phyloP scores from a whole-genome alignment of 192 early-diverging fungal genomes.

The Gigaspora rosea region DNA sequence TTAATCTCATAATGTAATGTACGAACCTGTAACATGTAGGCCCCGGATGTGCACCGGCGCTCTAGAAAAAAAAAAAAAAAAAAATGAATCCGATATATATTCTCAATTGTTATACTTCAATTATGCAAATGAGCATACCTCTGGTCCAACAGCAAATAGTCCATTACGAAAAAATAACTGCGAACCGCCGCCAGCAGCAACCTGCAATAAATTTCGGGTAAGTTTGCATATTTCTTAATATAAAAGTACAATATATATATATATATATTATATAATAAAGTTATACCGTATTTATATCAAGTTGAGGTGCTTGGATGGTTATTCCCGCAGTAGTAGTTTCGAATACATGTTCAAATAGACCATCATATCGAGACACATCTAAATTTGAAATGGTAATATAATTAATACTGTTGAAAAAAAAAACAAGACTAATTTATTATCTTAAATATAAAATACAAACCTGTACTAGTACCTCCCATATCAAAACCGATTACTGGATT shows the following conservation, averaged over 20 bases:
- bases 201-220: neutral
- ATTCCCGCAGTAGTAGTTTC: constrained; percentile 92
- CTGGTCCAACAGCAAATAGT: constrained; percentile 91
- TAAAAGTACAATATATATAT: neutral
- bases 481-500: constrained; percentile 92
- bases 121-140: constrained; percentile 45
- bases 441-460: constrained; percentile 12
- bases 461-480: constrained; percentile 89
- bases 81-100: neutral
- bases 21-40: constrained; percentile 86
- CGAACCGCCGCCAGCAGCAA: constrained; percentile 96
- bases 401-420: neutral
- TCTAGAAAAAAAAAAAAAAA: constrained; percentile 41
- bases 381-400: constrained; percentile 30
- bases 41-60: constrained; percentile 91
- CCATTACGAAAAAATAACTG: constrained; percentile 90
- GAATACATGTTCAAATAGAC: constrained; percentile 89
- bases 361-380: constrained; percentile 92
- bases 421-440: neutral
- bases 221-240: neutral
- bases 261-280: neutral
- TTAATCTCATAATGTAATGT: neutral
- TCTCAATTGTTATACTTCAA: constrained; percentile 32
- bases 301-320: constrained; percentile 92
- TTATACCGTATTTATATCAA: constrained; percentile 86